Base-by-base conservation (phyloP, 2,329 filamentous ascomycete genomes). In the Apiospora arundinis region DNA sequence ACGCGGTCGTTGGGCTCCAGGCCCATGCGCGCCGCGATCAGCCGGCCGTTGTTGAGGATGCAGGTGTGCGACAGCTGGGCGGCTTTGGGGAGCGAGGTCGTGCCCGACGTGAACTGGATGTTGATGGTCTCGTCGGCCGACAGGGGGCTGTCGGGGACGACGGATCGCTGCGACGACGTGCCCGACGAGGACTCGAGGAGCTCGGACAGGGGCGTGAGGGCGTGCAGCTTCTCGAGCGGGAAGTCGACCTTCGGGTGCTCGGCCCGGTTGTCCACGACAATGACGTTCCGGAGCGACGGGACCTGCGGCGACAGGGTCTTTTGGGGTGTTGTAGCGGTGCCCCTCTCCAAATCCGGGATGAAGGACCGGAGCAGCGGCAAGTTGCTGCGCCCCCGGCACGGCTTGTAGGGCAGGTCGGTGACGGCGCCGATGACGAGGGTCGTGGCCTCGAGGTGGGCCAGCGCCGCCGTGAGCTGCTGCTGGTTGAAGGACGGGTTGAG, bases 91-190 rank as follows among this genome's bases (percentile, higher is more conserved):
- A 89, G 86, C 0, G 93, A 93, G 0, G 96, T 98, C 0, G 96
- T 98, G n/a, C 95, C 96, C 0, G 92, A 95, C 0, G 96, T 99
- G 84, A 98, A 98, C 81, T 98, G 95, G 74, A 98, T 97, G 79
- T 98, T 98, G 75, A 97, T 92, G 2, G 92, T 90, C 68, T 98
- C 95, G 73, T 89, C 80, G 0, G 90, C 85, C 21, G 85, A 75
- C 1, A 92, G 84, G 0, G 83, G 83, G 32, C 80, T 70, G 70
- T 87, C 84, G 0, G 88, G 87, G 25, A 73, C 77, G 1, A 90
- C 76, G 2, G 79, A 23, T 0, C 77, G 72, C 2, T 78, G 74
- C 0, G 71, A 72, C n/a, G 74, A 67, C 21, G 76, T 73, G 49
- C 85, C 76, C n/a, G 42, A 28, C 11, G 65, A 25, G 1, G 63